Evolutionary conservation across 1,139 yeast genomes (phyloP), one percentile per base, ranked within the genome.

Genomic region (Yamadazyma diddensiae): DNA sequence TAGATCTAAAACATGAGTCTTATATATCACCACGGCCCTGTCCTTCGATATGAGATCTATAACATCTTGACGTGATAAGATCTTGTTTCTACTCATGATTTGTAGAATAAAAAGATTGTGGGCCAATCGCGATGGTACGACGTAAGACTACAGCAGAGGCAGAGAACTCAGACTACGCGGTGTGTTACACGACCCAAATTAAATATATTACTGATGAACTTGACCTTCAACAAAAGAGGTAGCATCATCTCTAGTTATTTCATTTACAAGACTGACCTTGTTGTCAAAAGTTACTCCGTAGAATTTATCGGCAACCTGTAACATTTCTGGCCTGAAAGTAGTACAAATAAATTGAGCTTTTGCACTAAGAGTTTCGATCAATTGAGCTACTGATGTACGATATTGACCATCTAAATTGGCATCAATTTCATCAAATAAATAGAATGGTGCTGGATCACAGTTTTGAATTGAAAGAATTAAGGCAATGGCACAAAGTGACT

Each of bases 371-470:
- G 75, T 71, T 38, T 77, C 69, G 39, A 92, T 81, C 70, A 86
- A 66, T 22, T 71, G 62, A 0, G 98, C 96, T 12, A 92, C 96
- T 0, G 96, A 80, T 0, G 86, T 77, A 48, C 98, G 75, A 54
- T 90, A 90, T 52, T 87, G 96, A 2, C 95, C 79, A 60, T 92
- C 99, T 40, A 92, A 69, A 46, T 92, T 92, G 6, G 97, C 97
- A 62, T 92, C 98, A 39, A 92, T 83, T 64, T 92, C 98, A 57
- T 92, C 98, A 58, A 92, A 88, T 34, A 92, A 62, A 53, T 92
- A 92, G 56, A 92, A 92, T 30, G 98, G 97, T 2, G 97, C 97
- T 7, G 97, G 97, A 47, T 92, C 97, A 46, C 94, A 86, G 53
- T 75, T 79, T 61, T 92, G 98, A 41, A 92, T 87, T 3, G 98